Percentiles rank a stretch among this genome's conserved stretches.
Conservation (phyloP, 2,329 filamentous ascomycete genomes). For the Tricladium varicosporioides region DNA sequence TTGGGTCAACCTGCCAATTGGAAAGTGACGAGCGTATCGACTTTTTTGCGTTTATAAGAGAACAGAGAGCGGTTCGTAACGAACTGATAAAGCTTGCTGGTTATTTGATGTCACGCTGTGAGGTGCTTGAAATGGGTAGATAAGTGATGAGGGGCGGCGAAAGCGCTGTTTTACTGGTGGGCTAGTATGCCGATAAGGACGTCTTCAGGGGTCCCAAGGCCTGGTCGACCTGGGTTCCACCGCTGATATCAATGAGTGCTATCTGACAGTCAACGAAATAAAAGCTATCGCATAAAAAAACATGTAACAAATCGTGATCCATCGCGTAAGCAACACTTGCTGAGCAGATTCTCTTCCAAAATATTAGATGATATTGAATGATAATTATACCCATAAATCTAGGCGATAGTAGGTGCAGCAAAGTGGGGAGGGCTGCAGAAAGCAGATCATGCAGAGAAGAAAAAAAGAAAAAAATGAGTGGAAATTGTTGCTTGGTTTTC, state of each 20-base stretch:
- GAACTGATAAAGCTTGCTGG: not conserved
- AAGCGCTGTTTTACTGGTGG: not conserved
- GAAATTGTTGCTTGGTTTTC: not conserved
- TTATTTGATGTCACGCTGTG: conserved; percentile 1
- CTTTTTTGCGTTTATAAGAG: not conserved
- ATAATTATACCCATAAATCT: not conserved
- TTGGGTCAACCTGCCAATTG: not conserved
- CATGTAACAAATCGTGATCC: not conserved
- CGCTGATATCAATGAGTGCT: not conserved
- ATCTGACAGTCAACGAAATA: not conserved
- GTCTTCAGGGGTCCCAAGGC: not conserved
- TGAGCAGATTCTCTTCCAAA: not conserved
- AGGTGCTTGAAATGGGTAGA: not conserved
- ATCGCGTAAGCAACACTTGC: not conserved
- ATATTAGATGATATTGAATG: not conserved
- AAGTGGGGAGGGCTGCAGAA: not conserved
- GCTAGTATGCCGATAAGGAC: not conserved
- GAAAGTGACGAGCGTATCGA: not conserved
- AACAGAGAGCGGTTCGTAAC: not conserved
- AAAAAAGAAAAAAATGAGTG: not conserved
- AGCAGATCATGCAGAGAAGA: not conserved
- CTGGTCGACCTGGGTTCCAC: not conserved
- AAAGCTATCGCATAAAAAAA: conserved; percentile 2
- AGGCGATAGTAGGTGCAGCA: too few relatives aligned
- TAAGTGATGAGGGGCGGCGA: not conserved